Evolutionary conservation across 2,329 filamentous ascomycete species (phyloP).

Genomic region (Aspergillus fumigatiaffinis): DNA sequence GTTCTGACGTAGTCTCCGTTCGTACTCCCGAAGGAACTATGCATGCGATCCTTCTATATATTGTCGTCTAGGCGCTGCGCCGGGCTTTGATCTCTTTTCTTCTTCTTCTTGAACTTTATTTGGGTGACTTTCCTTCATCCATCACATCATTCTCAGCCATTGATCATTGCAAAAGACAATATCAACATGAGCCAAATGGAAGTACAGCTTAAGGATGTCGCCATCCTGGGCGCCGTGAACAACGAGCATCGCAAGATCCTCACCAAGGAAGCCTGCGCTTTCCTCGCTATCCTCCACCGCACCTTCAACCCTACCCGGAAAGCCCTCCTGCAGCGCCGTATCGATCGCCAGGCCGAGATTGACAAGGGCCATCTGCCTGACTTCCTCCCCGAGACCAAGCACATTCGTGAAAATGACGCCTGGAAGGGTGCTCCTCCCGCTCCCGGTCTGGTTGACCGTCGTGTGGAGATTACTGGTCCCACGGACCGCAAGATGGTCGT

Average conservation of each 20-base stretch:
- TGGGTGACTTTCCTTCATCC: not conserved
- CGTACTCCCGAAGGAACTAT: conserved; percentile 5
- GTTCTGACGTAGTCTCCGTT: conserved; percentile 16
- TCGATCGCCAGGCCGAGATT: conserved; percentile 83
- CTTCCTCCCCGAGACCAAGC: conserved; percentile 92
- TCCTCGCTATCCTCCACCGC: conserved; percentile 90
- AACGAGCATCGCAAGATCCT: conserved; percentile 85
- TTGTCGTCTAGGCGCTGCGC: conserved; percentile 5
- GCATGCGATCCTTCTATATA: conserved; percentile 3
- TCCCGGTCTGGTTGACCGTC: conserved; percentile 85
- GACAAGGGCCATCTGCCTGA: conserved; percentile 85
- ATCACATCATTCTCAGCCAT: not conserved
- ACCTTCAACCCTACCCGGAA: conserved; percentile 91
- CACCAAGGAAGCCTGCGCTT: conserved; percentile 82
- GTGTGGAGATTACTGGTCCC: conserved; percentile 95
- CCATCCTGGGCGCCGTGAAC: conserved; percentile 74
- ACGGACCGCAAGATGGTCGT: conserved; percentile 99
- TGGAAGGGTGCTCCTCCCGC: conserved; percentile 93
- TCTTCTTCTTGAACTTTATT: conserved; percentile 1
- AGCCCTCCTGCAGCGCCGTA: conserved; percentile 78
- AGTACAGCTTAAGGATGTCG: conserved; percentile 79
- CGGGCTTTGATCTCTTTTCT: not conserved
- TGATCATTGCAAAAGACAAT: not conserved
- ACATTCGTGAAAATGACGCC: conserved; percentile 88
- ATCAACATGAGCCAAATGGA: conserved; percentile 65